A percentile compares a stretch with the other conserved stretches of the same genome.
Evolutionary conservation across 352 stramenopile genomes (phyloP).

Genomic region (Pythium grandisporangium): DNA sequence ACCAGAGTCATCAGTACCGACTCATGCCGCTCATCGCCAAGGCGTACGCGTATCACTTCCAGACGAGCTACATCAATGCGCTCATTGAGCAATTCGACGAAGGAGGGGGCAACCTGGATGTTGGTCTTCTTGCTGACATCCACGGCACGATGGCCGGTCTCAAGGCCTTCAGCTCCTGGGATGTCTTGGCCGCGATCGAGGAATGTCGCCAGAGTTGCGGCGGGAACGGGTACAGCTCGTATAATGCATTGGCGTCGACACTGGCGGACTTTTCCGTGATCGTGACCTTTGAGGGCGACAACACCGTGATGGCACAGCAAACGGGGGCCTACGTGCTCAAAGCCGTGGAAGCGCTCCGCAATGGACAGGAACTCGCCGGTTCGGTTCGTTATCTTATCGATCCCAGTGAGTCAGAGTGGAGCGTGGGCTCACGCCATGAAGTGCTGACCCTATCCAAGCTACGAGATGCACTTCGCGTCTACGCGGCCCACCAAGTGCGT

Average conservation of each 20-base stretch:
- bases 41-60: constrained; percentile 90
- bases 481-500: constrained; percentile 39
- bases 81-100: constrained; percentile 83
- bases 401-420: constrained; percentile 21
- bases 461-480: constrained; percentile 35
- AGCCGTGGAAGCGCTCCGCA: constrained; percentile 38
- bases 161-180: constrained; percentile 91
- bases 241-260: constrained; percentile 86
- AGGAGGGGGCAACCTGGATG: constrained; percentile 54
- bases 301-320: constrained; percentile 95
- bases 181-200: constrained; percentile 89
- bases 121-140: constrained; percentile 82
- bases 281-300: constrained; percentile 96
- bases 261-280: constrained; percentile 93
- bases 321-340: constrained; percentile 65
- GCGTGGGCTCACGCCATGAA: constrained; percentile 14
- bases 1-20: constrained; percentile 92
- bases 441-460: constrained; percentile 23
- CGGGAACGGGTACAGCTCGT: constrained; percentile 91
- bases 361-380: constrained; percentile 36
- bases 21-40: constrained; percentile 88
- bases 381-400: constrained; percentile 50
- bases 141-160: constrained; percentile 92
- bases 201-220: constrained; percentile 92
- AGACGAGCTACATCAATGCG: constrained; percentile 75